Evolutionary conservation across 441 rosid genomes (phyloP).

Genomic region (Euphorbia corollata): DNA sequence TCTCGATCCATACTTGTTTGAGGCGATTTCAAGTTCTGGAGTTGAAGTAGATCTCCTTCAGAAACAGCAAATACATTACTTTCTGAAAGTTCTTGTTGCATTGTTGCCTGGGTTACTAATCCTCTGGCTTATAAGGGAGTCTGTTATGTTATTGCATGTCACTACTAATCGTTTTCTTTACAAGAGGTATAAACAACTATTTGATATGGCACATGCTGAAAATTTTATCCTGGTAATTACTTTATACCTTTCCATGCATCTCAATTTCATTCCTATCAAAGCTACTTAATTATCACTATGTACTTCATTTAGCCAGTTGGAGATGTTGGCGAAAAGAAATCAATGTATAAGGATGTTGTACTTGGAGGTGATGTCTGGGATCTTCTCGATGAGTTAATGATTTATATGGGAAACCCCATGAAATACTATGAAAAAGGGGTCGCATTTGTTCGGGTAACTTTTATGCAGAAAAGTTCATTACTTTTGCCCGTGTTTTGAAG

Average conservation of each 20-base stretch:
- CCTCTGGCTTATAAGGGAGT: conserved; percentile 68
- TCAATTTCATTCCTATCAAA: conserved; percentile 5
- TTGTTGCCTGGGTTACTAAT: conserved; percentile 75
- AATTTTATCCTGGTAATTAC: conserved; percentile 76
- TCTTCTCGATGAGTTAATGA: conserved; percentile 93
- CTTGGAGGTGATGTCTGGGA: conserved; percentile 99
- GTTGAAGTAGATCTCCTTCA: conserved; percentile 95
- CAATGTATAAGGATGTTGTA: conserved; percentile 87
- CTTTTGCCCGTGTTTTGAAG: conserved; percentile 10
- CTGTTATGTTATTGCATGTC: conserved; percentile 68
- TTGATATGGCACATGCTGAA: conserved; percentile 88
- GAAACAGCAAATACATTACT: conserved; percentile 79
- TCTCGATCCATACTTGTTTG: conserved; percentile 88
- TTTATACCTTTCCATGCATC: conserved; percentile 12
- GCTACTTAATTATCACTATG: conserved; percentile 19
- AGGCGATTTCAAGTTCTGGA: conserved; percentile 71
- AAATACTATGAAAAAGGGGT: conserved; percentile 79
- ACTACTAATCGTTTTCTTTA: conserved; percentile 78
- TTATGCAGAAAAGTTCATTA: background rate
- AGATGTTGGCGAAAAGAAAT: conserved; percentile 72
- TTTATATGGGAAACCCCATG: conserved; percentile 92
- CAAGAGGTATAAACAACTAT: conserved; percentile 83
- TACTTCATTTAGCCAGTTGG: conserved; percentile 75
- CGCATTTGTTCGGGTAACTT: conserved; percentile 81
- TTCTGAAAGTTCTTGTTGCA: conserved; percentile 71